Percentiles rank a stretch among this genome's conserved stretches.
phyloP scores from a whole-genome alignment of 75 land plant genomes.

The Cunninghamia lanceolata region DNA sequence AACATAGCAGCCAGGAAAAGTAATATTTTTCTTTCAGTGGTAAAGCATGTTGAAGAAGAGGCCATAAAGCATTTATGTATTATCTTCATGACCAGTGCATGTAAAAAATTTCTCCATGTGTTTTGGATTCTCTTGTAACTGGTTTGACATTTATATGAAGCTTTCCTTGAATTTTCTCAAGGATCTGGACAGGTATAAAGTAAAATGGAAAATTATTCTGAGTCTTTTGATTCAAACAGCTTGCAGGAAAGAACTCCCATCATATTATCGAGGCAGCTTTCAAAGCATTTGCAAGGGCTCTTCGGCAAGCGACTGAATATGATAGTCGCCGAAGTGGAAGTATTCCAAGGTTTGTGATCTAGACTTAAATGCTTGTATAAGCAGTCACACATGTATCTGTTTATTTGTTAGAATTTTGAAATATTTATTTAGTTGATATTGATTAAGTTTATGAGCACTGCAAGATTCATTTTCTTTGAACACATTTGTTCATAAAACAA shows the following conservation, averaged over 20 bases:
- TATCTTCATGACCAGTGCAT: neutral
- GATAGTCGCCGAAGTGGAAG: slow-evolving; percentile 74
- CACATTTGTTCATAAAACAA: neutral
- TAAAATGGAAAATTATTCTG: neutral
- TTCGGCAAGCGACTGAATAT: slow-evolving; percentile 83
- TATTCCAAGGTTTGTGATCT: slow-evolving; percentile 64
- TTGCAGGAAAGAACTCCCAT: slow-evolving; percentile 89
- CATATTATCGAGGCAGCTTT: slow-evolving; percentile 96
- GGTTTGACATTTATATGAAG: neutral
- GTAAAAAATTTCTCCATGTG: neutral
- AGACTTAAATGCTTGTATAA: neutral
- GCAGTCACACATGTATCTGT: neutral
- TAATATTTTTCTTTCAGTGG: neutral
- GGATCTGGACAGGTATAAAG: neutral
- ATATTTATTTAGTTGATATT: neutral
- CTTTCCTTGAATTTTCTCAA: neutral
- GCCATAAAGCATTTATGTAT: neutral
- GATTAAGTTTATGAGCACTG: neutral
- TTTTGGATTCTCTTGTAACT: neutral
- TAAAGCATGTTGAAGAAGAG: neutral
- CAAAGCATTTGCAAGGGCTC: slow-evolving; percentile 97
- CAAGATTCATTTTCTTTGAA: slow-evolving; percentile 1
- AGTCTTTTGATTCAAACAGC: slow-evolving; percentile 35
- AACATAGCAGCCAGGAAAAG: neutral
- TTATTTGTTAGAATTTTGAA: neutral